Conservation (phyloP, 2,329 filamentous ascomycete genomes). For the Bipolaris victoriae region DNA sequence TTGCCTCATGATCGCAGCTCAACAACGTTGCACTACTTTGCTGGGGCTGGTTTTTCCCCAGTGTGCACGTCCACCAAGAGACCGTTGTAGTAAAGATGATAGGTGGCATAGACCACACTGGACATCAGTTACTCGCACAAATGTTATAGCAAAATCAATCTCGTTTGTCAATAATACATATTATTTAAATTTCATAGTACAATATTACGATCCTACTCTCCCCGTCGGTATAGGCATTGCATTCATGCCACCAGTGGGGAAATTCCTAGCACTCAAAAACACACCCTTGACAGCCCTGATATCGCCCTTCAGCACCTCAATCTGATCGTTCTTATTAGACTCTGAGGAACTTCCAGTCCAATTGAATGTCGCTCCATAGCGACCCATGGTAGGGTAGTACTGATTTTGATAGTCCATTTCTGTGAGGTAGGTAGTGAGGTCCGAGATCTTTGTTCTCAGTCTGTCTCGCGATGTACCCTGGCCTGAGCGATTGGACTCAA, state of each 20-base stretch:
- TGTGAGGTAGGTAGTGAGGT: slow-evolving; percentile 69
- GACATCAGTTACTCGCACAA: too few relatives aligned
- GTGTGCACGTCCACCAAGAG: too few relatives aligned
- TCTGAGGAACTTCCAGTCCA: slow-evolving; percentile 46
- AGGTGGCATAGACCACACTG: too few relatives aligned
- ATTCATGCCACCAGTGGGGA: slow-evolving; percentile 54
- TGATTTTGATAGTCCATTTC: slow-evolving; percentile 50
- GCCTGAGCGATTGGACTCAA: slow-evolving; percentile 57
- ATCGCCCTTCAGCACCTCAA: slow-evolving; percentile 73
- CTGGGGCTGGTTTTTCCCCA: too few relatives aligned
- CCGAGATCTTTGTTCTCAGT: slow-evolving; percentile 57
- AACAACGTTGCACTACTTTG: too few relatives aligned
- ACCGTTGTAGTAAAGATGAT: too few relatives aligned
- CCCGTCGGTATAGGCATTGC: slow-evolving; percentile 28
- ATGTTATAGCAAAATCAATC: too few relatives aligned
- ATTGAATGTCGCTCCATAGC: slow-evolving; percentile 33
- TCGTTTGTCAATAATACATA: too few relatives aligned
- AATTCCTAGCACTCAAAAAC: slow-evolving; percentile 74
- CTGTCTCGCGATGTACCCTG: slow-evolving; percentile 58
- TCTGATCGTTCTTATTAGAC: slow-evolving; percentile 70
- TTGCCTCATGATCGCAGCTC: too few relatives aligned
- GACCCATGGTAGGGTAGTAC: slow-evolving; percentile 52
- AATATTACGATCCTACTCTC: slow-evolving; percentile 23
- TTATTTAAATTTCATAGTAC: neutral
- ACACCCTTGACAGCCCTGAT: slow-evolving; percentile 82